phyloP scores from a whole-genome alignment of 139 green algal species.

The Asterochloris sp. region DNA sequence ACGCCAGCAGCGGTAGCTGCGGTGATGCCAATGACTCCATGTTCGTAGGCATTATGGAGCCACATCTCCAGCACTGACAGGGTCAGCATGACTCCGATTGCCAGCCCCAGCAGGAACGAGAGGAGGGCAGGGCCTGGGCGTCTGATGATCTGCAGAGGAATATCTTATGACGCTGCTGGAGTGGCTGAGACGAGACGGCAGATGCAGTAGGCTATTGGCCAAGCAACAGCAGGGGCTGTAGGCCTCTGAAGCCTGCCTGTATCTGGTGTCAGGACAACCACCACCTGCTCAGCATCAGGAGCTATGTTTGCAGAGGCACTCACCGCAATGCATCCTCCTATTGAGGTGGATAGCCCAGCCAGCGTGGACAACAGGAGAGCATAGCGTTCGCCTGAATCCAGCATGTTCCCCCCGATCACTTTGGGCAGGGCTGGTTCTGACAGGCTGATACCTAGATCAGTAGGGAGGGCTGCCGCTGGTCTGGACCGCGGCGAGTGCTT shows the following conservation, averaged over 20 bases:
- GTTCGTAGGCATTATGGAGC: slow-evolving; percentile 57
- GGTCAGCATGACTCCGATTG: slow-evolving; percentile 75
- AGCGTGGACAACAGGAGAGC: slow-evolving; percentile 45
- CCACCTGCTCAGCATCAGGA: neutral
- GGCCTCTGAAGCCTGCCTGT: neutral
- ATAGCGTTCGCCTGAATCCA: slow-evolving; percentile 24
- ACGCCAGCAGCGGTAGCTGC: slow-evolving; percentile 34
- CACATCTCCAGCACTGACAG: slow-evolving; percentile 79
- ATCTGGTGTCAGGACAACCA: neutral
- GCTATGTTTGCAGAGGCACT: neutral
- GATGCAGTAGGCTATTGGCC: neutral
- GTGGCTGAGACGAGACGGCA: neutral
- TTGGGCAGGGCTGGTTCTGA: too few species aligned
- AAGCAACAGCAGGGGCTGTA: neutral
- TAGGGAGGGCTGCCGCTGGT: too few species aligned
- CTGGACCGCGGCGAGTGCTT: too few species aligned
- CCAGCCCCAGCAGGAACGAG: slow-evolving; percentile 69
- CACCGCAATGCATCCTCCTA: slow-evolving; percentile 67
- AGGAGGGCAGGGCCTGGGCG: slow-evolving; percentile 59
- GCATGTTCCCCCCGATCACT: neutral
- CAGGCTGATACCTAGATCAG: too few species aligned
- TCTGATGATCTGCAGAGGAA: slow-evolving; percentile 38
- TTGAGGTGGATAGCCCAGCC: slow-evolving; percentile 55
- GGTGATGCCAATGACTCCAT: slow-evolving; percentile 42
- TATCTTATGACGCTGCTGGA: neutral